A percentile compares a stretch with the other conserved stretches of the same genome.
Evolutionary conservation across 1,284 basidiomycete genomes (phyloP).

Genomic region (Filobasidium uniguttulatum): DNA sequence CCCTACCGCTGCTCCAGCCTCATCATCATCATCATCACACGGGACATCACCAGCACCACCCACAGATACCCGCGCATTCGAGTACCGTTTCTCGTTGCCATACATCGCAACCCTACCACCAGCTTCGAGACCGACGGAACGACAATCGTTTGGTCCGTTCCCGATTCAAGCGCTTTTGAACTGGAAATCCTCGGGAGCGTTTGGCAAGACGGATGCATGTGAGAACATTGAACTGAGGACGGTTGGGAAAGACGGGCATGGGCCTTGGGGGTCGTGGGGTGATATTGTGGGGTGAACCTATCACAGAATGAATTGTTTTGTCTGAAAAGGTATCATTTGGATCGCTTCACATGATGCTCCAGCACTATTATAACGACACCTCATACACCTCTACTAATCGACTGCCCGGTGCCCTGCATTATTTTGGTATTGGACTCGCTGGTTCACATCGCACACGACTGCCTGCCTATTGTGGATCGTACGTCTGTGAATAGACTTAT

Average conservation of each 20-base stretch:
- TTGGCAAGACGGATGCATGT: slow-evolving; percentile 33
- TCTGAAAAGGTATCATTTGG: too few species aligned
- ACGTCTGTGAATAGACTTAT: too few species aligned
- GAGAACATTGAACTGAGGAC: slow-evolving; percentile 35
- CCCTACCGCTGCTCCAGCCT: slow-evolving; percentile 18
- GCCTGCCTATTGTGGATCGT: too few species aligned
- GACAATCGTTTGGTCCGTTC: slow-evolving; percentile 38
- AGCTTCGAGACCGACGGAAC: slow-evolving; percentile 33
- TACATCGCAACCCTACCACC: slow-evolving; percentile 32
- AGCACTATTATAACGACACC: too few species aligned
- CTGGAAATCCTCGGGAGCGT: slow-evolving; percentile 34
- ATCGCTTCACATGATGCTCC: too few species aligned
- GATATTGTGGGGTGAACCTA: too few species aligned
- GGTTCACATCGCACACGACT: too few species aligned
- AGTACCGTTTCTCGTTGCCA: slow-evolving; percentile 36
- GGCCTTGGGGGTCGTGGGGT: too few species aligned
- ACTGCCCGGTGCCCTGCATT: too few species aligned
- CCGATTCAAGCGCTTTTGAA: slow-evolving; percentile 22
- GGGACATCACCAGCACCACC: slow-evolving; percentile 15
- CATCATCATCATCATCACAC: slow-evolving; percentile 1
- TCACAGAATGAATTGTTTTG: too few species aligned
- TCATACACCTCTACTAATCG: too few species aligned
- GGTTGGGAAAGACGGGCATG: slow-evolving; percentile 14
- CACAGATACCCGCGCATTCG: slow-evolving; percentile 28
- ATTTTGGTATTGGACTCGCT: too few species aligned